Evolutionary conservation across 352 stramenopile species (phyloP).

Genomic region (Phytophthora cactorum): DNA sequence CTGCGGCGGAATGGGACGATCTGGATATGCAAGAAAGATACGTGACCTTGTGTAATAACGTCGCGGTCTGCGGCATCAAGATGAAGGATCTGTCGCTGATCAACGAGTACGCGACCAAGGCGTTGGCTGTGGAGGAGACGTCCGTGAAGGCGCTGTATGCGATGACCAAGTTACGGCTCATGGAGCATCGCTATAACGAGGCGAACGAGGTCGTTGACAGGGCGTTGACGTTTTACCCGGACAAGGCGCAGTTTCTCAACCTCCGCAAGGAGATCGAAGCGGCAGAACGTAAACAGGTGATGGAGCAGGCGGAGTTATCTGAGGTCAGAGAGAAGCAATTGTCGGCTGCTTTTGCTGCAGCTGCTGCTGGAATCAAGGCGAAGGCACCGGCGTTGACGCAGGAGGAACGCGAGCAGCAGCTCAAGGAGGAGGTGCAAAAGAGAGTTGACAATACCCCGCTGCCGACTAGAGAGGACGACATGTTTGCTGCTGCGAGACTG

Average conservation of each 20-base stretch:
- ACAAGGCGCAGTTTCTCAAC: conserved; percentile 57
- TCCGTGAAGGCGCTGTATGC: conserved; percentile 78
- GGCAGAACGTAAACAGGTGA: conserved; percentile 33
- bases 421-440: conserved; percentile 39
- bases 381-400: conserved; percentile 20
- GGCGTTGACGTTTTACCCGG: conserved; percentile 46
- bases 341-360: conserved; percentile 17
- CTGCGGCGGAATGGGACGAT: conserved; percentile 52
- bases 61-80: conserved; percentile 82
- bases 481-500: conserved; percentile 43
- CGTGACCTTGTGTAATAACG: conserved; percentile 77
- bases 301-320: conserved; percentile 39
- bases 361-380: conserved; percentile 1
- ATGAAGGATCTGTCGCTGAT: conserved; percentile 58
- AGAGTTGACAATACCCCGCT: conserved; percentile 47
- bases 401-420: conserved; percentile 53
- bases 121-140: conserved; percentile 49
- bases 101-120: conserved; percentile 63
- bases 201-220: conserved; percentile 44
- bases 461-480: conserved; percentile 75
- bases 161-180: conserved; percentile 65
- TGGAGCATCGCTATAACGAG: conserved; percentile 66
- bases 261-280: conserved; percentile 56
- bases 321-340: conserved; percentile 41
- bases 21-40: conserved; percentile 44